Conservation (phyloP, 2,329 filamentous ascomycete species). For the Coniochaeta prunicola region DNA sequence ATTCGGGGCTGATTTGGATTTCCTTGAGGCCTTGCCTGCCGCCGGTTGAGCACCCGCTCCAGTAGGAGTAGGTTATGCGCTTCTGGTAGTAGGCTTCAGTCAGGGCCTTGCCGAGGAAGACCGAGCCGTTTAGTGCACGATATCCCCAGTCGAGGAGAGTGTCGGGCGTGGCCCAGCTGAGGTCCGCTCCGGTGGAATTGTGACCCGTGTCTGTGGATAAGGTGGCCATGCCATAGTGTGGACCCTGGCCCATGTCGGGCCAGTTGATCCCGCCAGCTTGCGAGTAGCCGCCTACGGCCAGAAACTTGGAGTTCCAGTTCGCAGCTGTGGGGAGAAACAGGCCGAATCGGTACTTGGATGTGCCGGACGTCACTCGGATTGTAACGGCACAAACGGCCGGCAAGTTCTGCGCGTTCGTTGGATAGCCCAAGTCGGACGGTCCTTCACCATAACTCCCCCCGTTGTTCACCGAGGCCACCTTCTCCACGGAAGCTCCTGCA, state of each 20-base stretch:
- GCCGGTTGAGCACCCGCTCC: slow-evolving; percentile 51
- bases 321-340: slow-evolving; percentile 21
- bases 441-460: slow-evolving; percentile 30
- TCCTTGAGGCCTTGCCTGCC: slow-evolving; percentile 51
- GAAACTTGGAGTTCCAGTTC: slow-evolving; percentile 22
- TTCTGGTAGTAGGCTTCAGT: slow-evolving; percentile 30
- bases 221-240: slow-evolving; percentile 28
- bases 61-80: slow-evolving; percentile 42
- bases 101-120: slow-evolving; percentile 38
- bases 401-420: slow-evolving; percentile 24
- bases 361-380: slow-evolving; percentile 15
- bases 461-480: slow-evolving; percentile 7
- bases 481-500: slow-evolving; percentile 9
- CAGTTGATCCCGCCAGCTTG: slow-evolving; percentile 21
- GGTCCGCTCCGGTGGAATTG: slow-evolving; percentile 17
- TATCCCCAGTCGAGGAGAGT: slow-evolving; percentile 26
- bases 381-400: slow-evolving; percentile 25
- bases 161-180: slow-evolving; percentile 28
- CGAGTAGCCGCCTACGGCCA: slow-evolving; percentile 17
- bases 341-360: slow-evolving; percentile 23
- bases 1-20: slow-evolving; percentile 42
- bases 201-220: slow-evolving; percentile 34
- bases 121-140: slow-evolving; percentile 36
- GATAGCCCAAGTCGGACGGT: slow-evolving; percentile 22
- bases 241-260: slow-evolving; percentile 13